Percentiles rank a stretch among this genome's conserved stretches.
phyloP scores from a whole-genome alignment of 2,329 filamentous ascomycete species.

The Sphaerulina musiva region DNA sequence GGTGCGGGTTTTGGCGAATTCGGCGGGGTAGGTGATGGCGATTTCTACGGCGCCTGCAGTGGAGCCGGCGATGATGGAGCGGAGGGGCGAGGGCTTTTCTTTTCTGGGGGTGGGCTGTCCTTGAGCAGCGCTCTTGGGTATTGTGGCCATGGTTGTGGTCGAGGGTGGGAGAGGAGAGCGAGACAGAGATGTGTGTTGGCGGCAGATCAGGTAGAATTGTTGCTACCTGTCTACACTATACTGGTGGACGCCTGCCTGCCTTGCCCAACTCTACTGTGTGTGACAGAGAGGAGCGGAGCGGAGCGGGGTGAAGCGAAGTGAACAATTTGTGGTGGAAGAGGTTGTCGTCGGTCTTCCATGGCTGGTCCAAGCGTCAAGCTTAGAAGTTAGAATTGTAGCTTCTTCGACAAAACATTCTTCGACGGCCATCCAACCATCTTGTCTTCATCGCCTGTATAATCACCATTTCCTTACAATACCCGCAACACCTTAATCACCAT shows the following conservation, averaged over 20 bases:
- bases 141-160: conserved; percentile 19
- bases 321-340: too few relatives aligned
- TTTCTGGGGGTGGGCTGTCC: conserved; percentile 21
- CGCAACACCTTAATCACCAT: conserved; percentile 28
- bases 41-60: conserved; percentile 95
- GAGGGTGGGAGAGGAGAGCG: background rate
- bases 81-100: conserved; percentile 65
- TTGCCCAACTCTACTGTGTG: background rate
- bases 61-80: conserved; percentile 85
- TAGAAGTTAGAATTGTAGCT: background rate
- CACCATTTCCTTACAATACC: background rate
- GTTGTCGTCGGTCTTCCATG: background rate
- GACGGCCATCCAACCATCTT: background rate
- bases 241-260: too few relatives aligned
- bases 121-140: conserved; percentile 17
- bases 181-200: background rate
- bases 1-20: conserved; percentile 92
- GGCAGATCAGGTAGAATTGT: too few relatives aligned
- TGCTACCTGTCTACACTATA: too few relatives aligned
- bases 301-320: background rate
- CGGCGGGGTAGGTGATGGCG: conserved; percentile 88
- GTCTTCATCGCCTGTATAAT: background rate
- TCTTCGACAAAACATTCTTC: background rate
- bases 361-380: background rate
- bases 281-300: background rate